Conservation (phyloP, 2,329 filamentous ascomycete species). For the Aspergillus puulaauensis region DNA sequence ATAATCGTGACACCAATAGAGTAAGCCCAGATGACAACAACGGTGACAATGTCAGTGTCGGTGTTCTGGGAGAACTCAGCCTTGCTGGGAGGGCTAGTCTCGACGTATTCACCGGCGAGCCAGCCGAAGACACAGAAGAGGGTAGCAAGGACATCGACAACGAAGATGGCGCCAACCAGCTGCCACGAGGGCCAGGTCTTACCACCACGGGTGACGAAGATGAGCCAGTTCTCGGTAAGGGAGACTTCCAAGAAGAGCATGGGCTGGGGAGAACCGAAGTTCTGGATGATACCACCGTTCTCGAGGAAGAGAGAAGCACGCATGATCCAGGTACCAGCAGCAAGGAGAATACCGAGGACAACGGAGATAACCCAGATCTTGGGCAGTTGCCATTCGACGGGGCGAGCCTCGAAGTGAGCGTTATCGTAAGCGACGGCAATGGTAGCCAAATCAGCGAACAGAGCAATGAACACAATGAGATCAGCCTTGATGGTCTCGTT, state of each 20-base stretch:
- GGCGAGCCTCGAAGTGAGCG: conserved; percentile 71
- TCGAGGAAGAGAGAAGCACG: conserved; percentile 68
- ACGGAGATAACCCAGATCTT: conserved; percentile 73
- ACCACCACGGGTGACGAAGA: conserved; percentile 89
- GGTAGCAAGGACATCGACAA: conserved; percentile 70
- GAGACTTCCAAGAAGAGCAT: conserved; percentile 89
- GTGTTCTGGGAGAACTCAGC: conserved; percentile 46
- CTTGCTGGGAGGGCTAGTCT: conserved; percentile 27
- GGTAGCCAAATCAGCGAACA: conserved; percentile 77
- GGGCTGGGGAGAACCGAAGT: conserved; percentile 72
- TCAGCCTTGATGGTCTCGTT: conserved; percentile 72
- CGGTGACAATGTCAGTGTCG: conserved; percentile 58
- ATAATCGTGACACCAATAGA: conserved; percentile 54
- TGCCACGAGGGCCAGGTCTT: conserved; percentile 75
- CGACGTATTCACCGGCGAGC: conserved; percentile 56
- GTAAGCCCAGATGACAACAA: conserved; percentile 54
- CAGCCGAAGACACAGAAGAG: conserved; percentile 75
- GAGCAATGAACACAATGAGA: conserved; percentile 74
- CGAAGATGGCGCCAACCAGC: conserved; percentile 67
- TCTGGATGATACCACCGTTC: conserved; percentile 71
- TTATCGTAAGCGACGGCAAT: conserved; percentile 79
- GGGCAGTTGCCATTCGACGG: conserved; percentile 76
- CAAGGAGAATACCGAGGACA: conserved; percentile 64
- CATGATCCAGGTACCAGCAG: conserved; percentile 70
- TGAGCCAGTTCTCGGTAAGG: conserved; percentile 93